These are phyloP conservation scores for Fraxinus floribunda DNA, from an alignment of 305 asterid genomes.

Conservation along the genomic window DNA sequence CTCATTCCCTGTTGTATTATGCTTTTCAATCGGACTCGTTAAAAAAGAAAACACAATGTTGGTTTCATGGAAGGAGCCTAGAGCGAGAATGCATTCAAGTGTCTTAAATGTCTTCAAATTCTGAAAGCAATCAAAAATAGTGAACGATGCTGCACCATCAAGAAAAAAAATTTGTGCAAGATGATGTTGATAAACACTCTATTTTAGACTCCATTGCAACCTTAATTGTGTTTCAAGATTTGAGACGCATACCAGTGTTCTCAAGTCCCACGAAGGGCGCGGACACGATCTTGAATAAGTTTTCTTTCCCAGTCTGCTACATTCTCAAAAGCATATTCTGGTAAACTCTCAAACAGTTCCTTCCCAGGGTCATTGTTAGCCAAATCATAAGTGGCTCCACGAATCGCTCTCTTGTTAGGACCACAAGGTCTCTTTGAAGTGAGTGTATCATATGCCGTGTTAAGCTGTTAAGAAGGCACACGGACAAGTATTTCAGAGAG, in stretches of 20 bases:
- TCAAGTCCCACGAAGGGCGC: constrained; percentile 54
- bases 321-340: constrained; percentile 62
- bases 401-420: constrained; percentile 71
- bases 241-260: constrained; percentile 13
- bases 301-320: constrained; percentile 83
- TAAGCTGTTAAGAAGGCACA: constrained; percentile 48
- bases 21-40: neutral
- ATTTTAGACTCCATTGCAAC: neutral
- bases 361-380: constrained; percentile 69
- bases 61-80: neutral
- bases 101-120: neutral
- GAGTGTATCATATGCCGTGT: constrained; percentile 54
- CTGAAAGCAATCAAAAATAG: neutral
- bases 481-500: constrained; percentile 1
- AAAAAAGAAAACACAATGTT: neutral
- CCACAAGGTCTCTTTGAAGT: constrained; percentile 87
- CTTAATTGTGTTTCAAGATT: neutral
- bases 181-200: neutral
- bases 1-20: neutral
- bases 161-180: neutral
- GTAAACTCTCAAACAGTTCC: constrained; percentile 77
- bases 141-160: neutral
- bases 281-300: constrained; percentile 69
- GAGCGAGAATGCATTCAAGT: neutral
- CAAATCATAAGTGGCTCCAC: constrained; percentile 84